Conservation (phyloP, 1,139 yeast species). For the Lodderomyces parapsilosis region DNA sequence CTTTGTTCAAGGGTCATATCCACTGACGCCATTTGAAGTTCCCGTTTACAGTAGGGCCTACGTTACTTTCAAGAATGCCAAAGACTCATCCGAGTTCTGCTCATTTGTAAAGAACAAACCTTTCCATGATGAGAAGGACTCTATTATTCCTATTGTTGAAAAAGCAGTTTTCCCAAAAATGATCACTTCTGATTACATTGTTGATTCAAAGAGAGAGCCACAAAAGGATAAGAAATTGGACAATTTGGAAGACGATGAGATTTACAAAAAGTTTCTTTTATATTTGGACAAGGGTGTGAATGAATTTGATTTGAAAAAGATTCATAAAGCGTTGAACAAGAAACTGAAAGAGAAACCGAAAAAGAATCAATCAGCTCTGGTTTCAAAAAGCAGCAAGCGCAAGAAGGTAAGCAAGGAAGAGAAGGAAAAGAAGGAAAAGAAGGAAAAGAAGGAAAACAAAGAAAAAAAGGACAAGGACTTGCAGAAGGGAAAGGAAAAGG, state of each 20-base stretch:
- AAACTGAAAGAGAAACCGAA: conserved; percentile 10
- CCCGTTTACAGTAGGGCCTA: conserved; percentile 32
- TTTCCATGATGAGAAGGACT: conserved; percentile 24
- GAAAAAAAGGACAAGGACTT: no score
- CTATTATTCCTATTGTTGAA: conserved; percentile 25
- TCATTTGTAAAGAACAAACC: conserved; percentile 19
- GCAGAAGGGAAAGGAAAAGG: not conserved
- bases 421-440: not conserved
- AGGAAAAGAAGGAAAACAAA: not conserved
- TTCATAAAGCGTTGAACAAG: conserved; percentile 11
- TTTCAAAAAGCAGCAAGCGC: not conserved
- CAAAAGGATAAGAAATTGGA: not conserved
- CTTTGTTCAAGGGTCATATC: conserved; percentile 20
- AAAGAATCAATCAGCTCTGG: not conserved
- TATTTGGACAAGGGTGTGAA: conserved; percentile 13
- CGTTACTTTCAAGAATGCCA: conserved; percentile 19
- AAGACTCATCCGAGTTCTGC: conserved; percentile 16
- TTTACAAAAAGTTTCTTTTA: conserved; percentile 12
- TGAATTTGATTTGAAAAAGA: conserved; percentile 16
- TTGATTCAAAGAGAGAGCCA: not conserved
- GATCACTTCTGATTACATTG: conserved; percentile 6
- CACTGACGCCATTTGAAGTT: conserved; percentile 22
- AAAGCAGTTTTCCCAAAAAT: conserved; percentile 24
- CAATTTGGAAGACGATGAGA: conserved; percentile 15
- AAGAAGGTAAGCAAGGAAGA: conserved; percentile 3